Conservation (phyloP, 345 rosid species). For the Stellera chamaejasme region DNA sequence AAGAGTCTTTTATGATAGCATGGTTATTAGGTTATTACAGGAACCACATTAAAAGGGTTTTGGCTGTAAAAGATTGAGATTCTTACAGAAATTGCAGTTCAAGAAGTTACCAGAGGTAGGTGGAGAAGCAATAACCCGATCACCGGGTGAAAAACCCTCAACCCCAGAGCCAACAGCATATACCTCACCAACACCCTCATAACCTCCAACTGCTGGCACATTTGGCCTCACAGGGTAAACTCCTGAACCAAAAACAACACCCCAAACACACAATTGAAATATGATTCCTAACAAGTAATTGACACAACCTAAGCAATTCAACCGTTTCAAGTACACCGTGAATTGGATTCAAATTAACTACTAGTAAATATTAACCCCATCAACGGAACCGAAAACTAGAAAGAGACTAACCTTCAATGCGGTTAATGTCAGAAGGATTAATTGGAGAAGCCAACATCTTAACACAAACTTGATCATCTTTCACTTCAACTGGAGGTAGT, state of each 20-base stretch:
- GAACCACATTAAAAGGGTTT: too few species aligned
- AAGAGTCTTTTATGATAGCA: too few species aligned
- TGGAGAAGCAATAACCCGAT: constrained; percentile 85
- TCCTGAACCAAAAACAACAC: constrained; percentile 28
- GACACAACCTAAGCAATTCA: neutral
- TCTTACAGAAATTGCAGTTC: neutral
- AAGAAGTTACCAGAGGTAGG: constrained; percentile 54
- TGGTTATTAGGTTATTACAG: too few species aligned
- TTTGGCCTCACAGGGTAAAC: constrained; percentile 89
- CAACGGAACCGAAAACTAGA: neutral
- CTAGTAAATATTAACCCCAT: neutral
- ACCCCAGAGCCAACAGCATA: constrained; percentile 65
- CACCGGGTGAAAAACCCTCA: constrained; percentile 52
- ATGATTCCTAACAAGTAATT: neutral
- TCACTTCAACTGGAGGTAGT: constrained; percentile 64
- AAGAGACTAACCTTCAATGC: constrained; percentile 56
- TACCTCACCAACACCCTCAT: constrained; percentile 90
- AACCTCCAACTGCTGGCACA: constrained; percentile 88
- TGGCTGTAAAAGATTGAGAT: constrained; percentile 1
- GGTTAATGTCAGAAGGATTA: constrained; percentile 85
- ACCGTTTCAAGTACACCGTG: neutral
- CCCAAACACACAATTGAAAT: neutral
- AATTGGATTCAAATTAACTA: neutral
- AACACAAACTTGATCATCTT: constrained; percentile 71
- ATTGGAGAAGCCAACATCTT: constrained; percentile 89